Conservation (phyloP, 2,329 filamentous ascomycete species). For the Bipolaris gigantea region DNA sequence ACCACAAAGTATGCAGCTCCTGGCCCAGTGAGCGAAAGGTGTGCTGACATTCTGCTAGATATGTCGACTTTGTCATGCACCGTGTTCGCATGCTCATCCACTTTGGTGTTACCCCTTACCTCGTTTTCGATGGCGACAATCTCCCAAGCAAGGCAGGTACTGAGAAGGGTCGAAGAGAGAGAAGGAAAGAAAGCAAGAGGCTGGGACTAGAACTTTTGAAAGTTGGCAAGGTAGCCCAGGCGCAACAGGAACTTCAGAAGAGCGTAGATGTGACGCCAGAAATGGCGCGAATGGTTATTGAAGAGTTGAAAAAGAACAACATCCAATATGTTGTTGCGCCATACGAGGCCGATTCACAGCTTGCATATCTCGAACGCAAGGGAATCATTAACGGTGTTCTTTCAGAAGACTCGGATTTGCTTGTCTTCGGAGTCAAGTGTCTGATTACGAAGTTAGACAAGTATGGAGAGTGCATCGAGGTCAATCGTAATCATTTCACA, state of each 20-base stretch:
- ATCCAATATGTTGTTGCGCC: conserved; percentile 91
- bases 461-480: conserved; percentile 89
- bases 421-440: conserved; percentile 91
- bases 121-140: conserved; percentile 95
- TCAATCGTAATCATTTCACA: conserved; percentile 86
- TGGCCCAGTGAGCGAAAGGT: not conserved
- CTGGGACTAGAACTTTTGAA: conserved; percentile 77
- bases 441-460: conserved; percentile 93
- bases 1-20: conserved; percentile 71
- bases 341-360: conserved; percentile 96
- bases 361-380: conserved; percentile 87
- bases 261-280: conserved; percentile 93
- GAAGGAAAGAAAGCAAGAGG: conserved; percentile 74
- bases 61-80: conserved; percentile 86
- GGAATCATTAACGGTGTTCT: conserved; percentile 85
- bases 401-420: conserved; percentile 92
- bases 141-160: conserved; percentile 91
- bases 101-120: conserved; percentile 89
- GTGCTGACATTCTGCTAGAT: conserved; percentile 56
- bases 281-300: conserved; percentile 90
- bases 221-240: conserved; percentile 78
- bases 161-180: conserved; percentile 74
- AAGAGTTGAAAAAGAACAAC: conserved; percentile 78
- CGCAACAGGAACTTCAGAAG: conserved; percentile 87
- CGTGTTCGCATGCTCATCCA: conserved; percentile 92